Base-by-base conservation (phyloP, 371 early-diverging fungal genomes). In the Caulochytrium protostelioides region DNA sequence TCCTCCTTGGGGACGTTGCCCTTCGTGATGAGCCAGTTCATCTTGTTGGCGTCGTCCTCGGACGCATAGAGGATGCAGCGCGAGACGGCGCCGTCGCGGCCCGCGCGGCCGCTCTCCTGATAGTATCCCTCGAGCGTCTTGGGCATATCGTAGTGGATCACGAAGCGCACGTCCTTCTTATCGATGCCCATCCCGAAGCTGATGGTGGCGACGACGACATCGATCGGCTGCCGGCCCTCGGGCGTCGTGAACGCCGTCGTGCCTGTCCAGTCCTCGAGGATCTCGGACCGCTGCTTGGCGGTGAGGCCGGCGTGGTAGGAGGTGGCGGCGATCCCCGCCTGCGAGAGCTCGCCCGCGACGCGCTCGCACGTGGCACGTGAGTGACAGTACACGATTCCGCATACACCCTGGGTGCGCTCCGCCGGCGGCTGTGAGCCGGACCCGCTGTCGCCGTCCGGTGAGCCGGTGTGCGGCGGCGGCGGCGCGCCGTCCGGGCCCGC, bases 181-280 rank as follows among this genome's bases (percentile, higher is more conserved):
- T 76, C 71, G 29, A 76, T 76, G 8, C 76, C 76, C 72, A 76
- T 71, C 5, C 64, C 65, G 42, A 72, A 72, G 17, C 66, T 59
- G 21, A 76, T 68, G 9, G 76, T 76, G 4, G 72, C 72, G 22
- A 72, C 63, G 6, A 61, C 54, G 19, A 61, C 43, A 30, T 54
- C 54, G 19, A 57, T 34, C 4, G 18, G 9, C n/a, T 22, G 31
- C 28, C 23, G 30, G 6, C 8, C 23, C 33, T 18, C 14, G 38
- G 16, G 29, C 17, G 22, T 30, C 31, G 23, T n/a, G 13, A 23
- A 14, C 18, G 26, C 24, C 17, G 1, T 3, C 32, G 26, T 1
- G 24, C 41, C 32, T 22, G 46, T 50, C 57, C 58, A 61, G 2
- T 47, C 48, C 6, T 35, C 24, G 15, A 56, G 35, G 2, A 56